These are phyloP conservation scores for Scedosporium dehoogii DNA, from an alignment of 2,329 filamentous ascomycete species.

Conservation along the genomic window DNA sequence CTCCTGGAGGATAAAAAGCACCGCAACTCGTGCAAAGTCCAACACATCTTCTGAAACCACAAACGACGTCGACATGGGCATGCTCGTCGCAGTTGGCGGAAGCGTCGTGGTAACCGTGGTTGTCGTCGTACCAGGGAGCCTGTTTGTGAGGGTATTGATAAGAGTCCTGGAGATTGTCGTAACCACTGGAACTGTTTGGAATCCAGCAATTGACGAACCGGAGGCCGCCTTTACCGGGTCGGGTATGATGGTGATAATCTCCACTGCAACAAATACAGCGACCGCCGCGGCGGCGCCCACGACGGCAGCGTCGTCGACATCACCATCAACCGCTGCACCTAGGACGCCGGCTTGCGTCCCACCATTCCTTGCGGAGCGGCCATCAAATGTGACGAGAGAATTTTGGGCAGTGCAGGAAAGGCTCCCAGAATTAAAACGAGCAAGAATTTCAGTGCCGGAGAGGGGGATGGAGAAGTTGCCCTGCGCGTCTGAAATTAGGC, in stretches of 20 bases:
- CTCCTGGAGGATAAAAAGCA: slow-evolving; percentile 53
- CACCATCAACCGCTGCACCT: slow-evolving; percentile 12
- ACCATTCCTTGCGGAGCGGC: slow-evolving; percentile 30
- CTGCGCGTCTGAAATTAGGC: slow-evolving; percentile 56
- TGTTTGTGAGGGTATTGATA: slow-evolving; percentile 6
- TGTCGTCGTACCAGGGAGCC: slow-evolving; percentile 7
- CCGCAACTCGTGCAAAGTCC: slow-evolving; percentile 53
- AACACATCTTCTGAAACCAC: slow-evolving; percentile 43
- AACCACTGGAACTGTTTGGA: slow-evolving; percentile 3
- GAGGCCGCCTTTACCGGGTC: slow-evolving; percentile 2
- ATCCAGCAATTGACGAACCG: neutral
- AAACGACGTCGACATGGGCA: slow-evolving; percentile 23
- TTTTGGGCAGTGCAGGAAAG: slow-evolving; percentile 81
- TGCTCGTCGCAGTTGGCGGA: neutral
- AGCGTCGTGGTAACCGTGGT: slow-evolving; percentile 4
- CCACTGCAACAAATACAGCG: slow-evolving; percentile 6
- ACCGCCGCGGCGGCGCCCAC: slow-evolving; percentile 2
- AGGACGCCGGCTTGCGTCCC: slow-evolving; percentile 17
- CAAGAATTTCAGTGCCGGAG: slow-evolving; percentile 57
- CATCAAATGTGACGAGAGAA: slow-evolving; percentile 75
- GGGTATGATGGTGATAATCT: slow-evolving; percentile 8
- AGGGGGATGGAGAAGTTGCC: slow-evolving; percentile 69
- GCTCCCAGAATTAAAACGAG: slow-evolving; percentile 63
- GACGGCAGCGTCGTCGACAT: slow-evolving; percentile 1
- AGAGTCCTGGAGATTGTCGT: slow-evolving; percentile 7